Conservation (phyloP, 805 yeast genomes). For the Sugiyamaella marilandica region DNA sequence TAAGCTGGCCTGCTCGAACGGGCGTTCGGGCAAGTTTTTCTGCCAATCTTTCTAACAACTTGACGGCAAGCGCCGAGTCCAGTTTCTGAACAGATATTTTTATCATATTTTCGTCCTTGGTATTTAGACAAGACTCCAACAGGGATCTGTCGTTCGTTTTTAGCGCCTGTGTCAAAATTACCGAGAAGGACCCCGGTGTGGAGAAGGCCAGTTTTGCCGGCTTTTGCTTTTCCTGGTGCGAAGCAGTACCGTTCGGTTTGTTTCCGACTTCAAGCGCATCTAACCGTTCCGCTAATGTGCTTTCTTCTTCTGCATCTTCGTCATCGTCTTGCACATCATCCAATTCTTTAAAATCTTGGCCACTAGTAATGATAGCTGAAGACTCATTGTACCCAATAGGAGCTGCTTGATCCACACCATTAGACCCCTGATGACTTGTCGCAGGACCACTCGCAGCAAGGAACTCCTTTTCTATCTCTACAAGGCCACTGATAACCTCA, state of each 20-base stretch:
- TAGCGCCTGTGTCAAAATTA: constrained; percentile 83
- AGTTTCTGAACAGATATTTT: constrained; percentile 53
- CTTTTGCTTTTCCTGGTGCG: constrained; percentile 14
- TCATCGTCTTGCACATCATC: constrained; percentile 32
- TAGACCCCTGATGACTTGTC: constrained; percentile 22
- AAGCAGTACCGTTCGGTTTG: constrained; percentile 22
- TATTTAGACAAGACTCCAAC: constrained; percentile 72
- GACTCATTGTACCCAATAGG: constrained; percentile 33
- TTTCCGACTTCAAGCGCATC: constrained; percentile 32
- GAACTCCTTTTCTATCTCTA: constrained; percentile 9
- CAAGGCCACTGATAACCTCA: constrained; percentile 1
- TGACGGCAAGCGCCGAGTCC: constrained; percentile 40
- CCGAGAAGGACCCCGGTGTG: constrained; percentile 72
- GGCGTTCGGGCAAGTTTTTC: constrained; percentile 50
- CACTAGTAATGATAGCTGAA: constrained; percentile 32
- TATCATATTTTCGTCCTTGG: constrained; percentile 48
- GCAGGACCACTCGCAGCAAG: constrained; percentile 9
- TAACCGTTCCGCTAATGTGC: constrained; percentile 41
- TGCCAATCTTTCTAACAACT: constrained; percentile 45
- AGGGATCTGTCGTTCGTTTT: constrained; percentile 80
- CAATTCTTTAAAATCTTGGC: constrained; percentile 31
- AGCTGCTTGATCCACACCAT: constrained; percentile 41
- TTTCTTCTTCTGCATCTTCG: constrained; percentile 39
- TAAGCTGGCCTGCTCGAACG: constrained; percentile 45
- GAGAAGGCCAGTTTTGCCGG: constrained; percentile 42